Evolutionary conservation across 108 stramenopile genomes (phyloP), one percentile per base, ranked within the genome.

Genomic region (Skeletonema menzelii): DNA sequence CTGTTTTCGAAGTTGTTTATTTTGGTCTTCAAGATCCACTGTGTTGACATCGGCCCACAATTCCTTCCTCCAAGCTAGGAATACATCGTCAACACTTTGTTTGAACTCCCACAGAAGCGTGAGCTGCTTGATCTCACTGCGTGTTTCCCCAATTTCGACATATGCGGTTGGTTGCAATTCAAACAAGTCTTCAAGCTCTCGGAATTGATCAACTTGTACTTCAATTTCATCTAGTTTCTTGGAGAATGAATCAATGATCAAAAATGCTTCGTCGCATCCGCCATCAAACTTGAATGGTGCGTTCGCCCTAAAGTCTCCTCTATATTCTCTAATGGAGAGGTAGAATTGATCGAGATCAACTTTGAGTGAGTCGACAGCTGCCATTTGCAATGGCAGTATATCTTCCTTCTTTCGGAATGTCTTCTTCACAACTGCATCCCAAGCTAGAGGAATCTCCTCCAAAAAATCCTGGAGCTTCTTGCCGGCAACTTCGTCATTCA

Each of bases 391-490:
- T 13, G 92, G 91, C 27, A 95, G 57, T 26, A 96, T 95, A 58
- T 92, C 90, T 67, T 96, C 95, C 72, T 95, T 94, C 62, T 92
- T 95, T 47, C 83, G 80, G 73, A 86, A 92, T 11, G 92, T 93
- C 69, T 91, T 86, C 53, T 94, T 92, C 27, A 90, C 85, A 20
- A 95, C 71, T 22, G 82, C 82, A n/a, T 95, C 93, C 94, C 94
- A 96, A 34, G 77, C 72, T 57, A 92, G 65, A 27, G 91, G 91
- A 2, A 88, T 89, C 59, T 91, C 94, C 47, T 96, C 95, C 27
- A 96, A 85, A 77, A 86, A 95, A 27, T 94, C 89, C 63, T 91
- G 84, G 5, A 87, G 64, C 32, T 38, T 73, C 20, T 56, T 74
- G 27, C 73, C 83, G 28, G 63, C 75, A 11, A 84, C 75, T 19